phyloP scores from a whole-genome alignment of 192 early-diverging fungal genomes.

The Jimgerdemannia lactiflua region DNA sequence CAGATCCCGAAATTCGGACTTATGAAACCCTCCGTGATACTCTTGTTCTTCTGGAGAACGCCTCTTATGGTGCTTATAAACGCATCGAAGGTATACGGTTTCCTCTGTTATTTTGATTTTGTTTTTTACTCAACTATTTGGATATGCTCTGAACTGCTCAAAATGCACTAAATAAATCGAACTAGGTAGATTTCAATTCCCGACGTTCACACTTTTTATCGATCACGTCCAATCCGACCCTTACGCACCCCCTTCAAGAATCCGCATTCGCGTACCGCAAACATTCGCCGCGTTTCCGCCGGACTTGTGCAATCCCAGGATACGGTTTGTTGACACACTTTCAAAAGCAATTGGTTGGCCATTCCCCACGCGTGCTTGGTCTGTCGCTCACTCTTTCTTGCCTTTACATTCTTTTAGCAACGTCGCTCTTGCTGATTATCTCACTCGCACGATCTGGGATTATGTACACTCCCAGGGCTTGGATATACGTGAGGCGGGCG shows the following conservation, averaged over 20 bases:
- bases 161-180: neutral
- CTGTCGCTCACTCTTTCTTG: neutral
- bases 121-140: too few species aligned
- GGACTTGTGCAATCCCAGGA: slow-evolving; percentile 17
- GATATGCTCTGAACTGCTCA: too few species aligned
- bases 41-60: neutral
- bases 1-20: neutral
- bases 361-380: too few species aligned
- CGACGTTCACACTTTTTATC: slow-evolving; percentile 24
- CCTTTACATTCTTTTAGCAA: slow-evolving; percentile 1
- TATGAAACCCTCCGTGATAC: neutral
- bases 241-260: slow-evolving; percentile 47
- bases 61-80: neutral
- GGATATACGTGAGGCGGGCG: neutral
- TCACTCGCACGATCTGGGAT: slow-evolving; percentile 25
- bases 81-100: neutral
- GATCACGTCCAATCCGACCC: slow-evolving; percentile 45
- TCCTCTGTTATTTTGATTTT: too few species aligned
- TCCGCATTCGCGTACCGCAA: slow-evolving; percentile 41
- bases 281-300: slow-evolving; percentile 26
- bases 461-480: slow-evolving; percentile 3
- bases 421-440: slow-evolving; percentile 39
- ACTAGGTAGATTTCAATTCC: slow-evolving; percentile 22
- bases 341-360: neutral
- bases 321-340: neutral